Percentiles rank a stretch among this genome's conserved stretches.
These are phyloP conservation scores for Candida mesenterica DNA, from an alignment of 1,139 yeast genomes.

Conservation along the genomic window DNA sequence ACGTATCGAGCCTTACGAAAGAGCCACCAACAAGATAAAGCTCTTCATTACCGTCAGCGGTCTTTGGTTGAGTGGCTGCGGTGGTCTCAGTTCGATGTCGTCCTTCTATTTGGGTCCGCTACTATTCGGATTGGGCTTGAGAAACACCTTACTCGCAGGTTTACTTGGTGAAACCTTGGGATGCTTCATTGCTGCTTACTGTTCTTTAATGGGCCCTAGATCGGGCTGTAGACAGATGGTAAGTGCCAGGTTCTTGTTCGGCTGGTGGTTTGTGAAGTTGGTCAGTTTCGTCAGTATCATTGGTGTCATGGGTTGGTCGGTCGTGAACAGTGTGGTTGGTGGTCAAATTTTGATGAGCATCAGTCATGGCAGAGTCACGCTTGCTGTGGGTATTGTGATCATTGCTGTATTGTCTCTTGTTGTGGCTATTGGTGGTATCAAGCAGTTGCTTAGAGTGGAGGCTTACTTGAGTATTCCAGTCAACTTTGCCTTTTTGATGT, in stretches of 20 bases:
- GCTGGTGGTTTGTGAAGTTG: constrained; percentile 78
- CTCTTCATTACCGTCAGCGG: constrained; percentile 65
- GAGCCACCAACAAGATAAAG: constrained; percentile 49
- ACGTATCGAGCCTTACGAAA: constrained; percentile 66
- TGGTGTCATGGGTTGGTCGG: constrained; percentile 86
- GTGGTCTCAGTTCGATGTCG: constrained; percentile 83
- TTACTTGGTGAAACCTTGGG: constrained; percentile 64
- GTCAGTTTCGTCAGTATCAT: constrained; percentile 66
- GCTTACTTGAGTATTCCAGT: constrained; percentile 70
- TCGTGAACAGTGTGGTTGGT: constrained; percentile 80
- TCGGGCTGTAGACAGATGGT: constrained; percentile 90
- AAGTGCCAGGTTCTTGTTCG: constrained; percentile 72
- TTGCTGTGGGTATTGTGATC: constrained; percentile 72
- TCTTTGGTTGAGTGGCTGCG: constrained; percentile 81
- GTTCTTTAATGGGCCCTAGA: constrained; percentile 81
- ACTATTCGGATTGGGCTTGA: constrained; percentile 63
- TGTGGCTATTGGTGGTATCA: constrained; percentile 75
- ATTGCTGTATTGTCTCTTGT: constrained; percentile 62
- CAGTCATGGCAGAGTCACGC: constrained; percentile 60
- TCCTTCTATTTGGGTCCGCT: constrained; percentile 75
- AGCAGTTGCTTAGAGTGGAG: constrained; percentile 66
- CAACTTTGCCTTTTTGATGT: constrained; percentile 60
- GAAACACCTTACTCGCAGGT: constrained; percentile 60
- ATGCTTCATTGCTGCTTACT: constrained; percentile 73
- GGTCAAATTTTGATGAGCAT: constrained; percentile 74